Percentiles rank a stretch among this genome's conserved stretches.
Conservation (phyloP, 805 yeast species). For the Myxozyma nipponensis region DNA sequence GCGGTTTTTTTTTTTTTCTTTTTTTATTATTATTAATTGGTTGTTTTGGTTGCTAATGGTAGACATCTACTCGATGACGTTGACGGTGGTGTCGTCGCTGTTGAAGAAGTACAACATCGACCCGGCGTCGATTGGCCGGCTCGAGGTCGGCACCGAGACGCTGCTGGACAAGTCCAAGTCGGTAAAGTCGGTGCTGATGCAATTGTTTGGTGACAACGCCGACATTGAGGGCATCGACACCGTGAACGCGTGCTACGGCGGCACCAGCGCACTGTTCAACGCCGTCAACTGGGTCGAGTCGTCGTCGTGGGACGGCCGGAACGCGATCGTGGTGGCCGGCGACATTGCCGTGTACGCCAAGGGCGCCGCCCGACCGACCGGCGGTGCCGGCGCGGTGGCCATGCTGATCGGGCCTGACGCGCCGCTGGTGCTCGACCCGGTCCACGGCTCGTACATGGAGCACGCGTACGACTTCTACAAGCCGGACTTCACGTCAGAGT, state of each 20-base stretch:
- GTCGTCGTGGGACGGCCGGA: conserved; percentile 95
- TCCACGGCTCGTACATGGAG: conserved; percentile 91
- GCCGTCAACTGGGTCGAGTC: conserved; percentile 95
- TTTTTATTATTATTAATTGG: neutral
- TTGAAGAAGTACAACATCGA: conserved; percentile 80
- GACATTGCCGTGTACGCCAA: conserved; percentile 96
- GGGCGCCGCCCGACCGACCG: conserved; percentile 99
- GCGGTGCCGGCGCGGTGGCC: conserved; percentile 98
- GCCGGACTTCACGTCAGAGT: conserved; percentile 94
- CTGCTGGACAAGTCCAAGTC: conserved; percentile 94
- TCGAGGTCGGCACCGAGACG: conserved; percentile 98
- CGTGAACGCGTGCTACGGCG: conserved; percentile 97
- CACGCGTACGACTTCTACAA: conserved; percentile 92
- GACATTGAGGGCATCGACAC: conserved; percentile 97
- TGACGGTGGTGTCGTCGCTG: conserved; percentile 79
- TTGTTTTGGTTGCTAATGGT: neutral
- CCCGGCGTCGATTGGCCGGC: conserved; percentile 76
- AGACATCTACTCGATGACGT: conserved; percentile 89
- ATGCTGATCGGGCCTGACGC: conserved; percentile 95
- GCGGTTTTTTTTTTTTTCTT: conserved; percentile 1
- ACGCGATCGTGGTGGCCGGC: conserved; percentile 94
- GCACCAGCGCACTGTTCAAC: conserved; percentile 91
- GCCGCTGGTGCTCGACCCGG: conserved; percentile 85
- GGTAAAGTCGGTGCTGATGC: conserved; percentile 93
- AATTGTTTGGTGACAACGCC: conserved; percentile 78